Percentiles rank a stretch among this genome's conserved stretches.
phyloP scores from a whole-genome alignment of 1,284 basidiomycete genomes.

The Cerrena zonata region DNA sequence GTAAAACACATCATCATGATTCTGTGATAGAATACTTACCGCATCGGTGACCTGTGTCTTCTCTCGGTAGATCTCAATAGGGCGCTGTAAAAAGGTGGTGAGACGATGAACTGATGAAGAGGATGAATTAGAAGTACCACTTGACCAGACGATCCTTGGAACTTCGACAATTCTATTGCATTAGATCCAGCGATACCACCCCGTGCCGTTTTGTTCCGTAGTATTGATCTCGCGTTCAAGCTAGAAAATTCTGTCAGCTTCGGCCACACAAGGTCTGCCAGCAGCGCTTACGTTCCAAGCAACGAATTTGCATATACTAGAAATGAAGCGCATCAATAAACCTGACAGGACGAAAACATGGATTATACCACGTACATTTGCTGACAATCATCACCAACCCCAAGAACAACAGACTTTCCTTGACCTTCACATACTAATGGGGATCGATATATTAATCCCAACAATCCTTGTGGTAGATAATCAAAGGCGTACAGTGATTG shows the following conservation, averaged over 20 bases:
- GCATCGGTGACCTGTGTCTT: constrained; percentile 1
- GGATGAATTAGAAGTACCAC: neutral
- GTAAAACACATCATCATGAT: neutral
- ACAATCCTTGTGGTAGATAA: neutral
- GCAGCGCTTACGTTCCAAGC: constrained; percentile 2
- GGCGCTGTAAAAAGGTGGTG: neutral
- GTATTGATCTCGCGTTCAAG: neutral
- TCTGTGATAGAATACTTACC: neutral
- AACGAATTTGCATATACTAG: constrained; percentile 6
- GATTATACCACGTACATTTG: constrained; percentile 1
- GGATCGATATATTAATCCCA: neutral
- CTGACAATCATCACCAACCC: constrained; percentile 2
- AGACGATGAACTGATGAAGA: no score
- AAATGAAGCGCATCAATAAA: neutral
- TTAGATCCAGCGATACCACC: neutral
- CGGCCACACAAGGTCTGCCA: neutral
- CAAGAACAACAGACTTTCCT: constrained; percentile 1
- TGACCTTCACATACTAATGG: neutral
- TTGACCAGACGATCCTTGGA: neutral
- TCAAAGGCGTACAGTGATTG: neutral
- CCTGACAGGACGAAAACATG: neutral
- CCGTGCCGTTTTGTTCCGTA: neutral
- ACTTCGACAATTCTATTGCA: neutral
- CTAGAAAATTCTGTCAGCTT: neutral
- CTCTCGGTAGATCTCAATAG: constrained; percentile 1